Evolutionary conservation across 441 rosid genomes (phyloP).

Genomic region (Syzygium malaccense): DNA sequence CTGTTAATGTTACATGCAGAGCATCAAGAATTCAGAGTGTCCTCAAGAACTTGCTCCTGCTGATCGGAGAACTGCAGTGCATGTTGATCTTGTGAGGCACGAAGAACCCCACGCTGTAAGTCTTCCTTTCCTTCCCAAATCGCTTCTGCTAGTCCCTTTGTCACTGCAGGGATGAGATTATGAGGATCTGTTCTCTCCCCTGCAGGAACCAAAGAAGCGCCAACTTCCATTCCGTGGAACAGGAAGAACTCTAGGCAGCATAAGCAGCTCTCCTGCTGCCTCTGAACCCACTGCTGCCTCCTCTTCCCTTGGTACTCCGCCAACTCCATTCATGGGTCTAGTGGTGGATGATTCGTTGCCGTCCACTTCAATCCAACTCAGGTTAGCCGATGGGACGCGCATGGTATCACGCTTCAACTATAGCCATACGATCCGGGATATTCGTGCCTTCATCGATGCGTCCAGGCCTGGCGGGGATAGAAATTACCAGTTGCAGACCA

Average conservation of each 20-base stretch:
- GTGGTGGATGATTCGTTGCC: slow-evolving; percentile 42
- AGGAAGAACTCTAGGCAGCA: slow-evolving; percentile 49
- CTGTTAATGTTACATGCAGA: slow-evolving; percentile 21
- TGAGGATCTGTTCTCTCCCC: background rate
- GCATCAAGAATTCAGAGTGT: slow-evolving; percentile 43
- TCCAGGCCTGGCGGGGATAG: slow-evolving; percentile 46
- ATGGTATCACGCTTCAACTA: slow-evolving; percentile 56
- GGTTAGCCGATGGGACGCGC: slow-evolving; percentile 64
- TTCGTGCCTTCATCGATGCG: slow-evolving; percentile 51
- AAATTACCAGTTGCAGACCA: slow-evolving; percentile 48
- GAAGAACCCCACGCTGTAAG: slow-evolving; percentile 52
- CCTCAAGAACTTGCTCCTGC: slow-evolving; percentile 49
- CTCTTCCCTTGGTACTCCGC: slow-evolving; percentile 25
- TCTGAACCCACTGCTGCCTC: slow-evolving; percentile 14
- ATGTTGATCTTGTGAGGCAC: slow-evolving; percentile 41
- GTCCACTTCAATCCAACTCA: slow-evolving; percentile 50
- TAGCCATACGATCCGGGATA: slow-evolving; percentile 48
- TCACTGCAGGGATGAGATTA: background rate
- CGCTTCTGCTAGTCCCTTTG: background rate
- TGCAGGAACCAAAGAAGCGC: slow-evolving; percentile 43
- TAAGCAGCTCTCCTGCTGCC: slow-evolving; percentile 12
- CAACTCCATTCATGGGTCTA: slow-evolving; percentile 35
- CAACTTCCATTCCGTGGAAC: slow-evolving; percentile 34
- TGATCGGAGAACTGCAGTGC: slow-evolving; percentile 35
- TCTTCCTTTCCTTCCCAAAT: background rate